phyloP scores from a whole-genome alignment of 805 yeast genomes.

The Tetrapisispora nanseiensis region DNA sequence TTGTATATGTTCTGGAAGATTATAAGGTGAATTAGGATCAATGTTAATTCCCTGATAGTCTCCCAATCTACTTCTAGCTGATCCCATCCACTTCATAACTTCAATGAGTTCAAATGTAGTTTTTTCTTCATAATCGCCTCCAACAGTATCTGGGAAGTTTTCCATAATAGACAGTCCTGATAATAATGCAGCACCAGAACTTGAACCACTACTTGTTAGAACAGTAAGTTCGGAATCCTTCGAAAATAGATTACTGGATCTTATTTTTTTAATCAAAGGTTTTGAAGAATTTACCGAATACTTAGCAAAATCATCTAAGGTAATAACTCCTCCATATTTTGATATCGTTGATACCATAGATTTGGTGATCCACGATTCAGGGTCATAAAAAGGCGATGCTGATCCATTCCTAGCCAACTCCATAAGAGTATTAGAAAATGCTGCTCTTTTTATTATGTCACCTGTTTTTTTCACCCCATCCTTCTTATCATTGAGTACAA shows the following conservation, averaged over 20 bases:
- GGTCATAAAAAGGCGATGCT: conserved; percentile 72
- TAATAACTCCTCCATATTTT: conserved; percentile 57
- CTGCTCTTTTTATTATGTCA: conserved; percentile 50
- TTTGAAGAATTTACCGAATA: conserved; percentile 44
- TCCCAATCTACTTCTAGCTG: conserved; percentile 79
- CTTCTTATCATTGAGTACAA: conserved; percentile 34
- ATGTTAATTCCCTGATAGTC: conserved; percentile 48
- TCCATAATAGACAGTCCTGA: conserved; percentile 65
- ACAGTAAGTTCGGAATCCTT: conserved; percentile 38
- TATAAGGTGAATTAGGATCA: not conserved
- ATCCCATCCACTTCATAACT: conserved; percentile 88
- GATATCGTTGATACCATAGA: conserved; percentile 43
- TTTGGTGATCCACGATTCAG: conserved; percentile 62
- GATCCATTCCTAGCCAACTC: conserved; percentile 69
- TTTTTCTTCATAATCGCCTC: conserved; percentile 38
- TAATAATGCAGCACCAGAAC: conserved; percentile 74
- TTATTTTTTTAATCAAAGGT: conserved; percentile 21
- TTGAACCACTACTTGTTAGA: conserved; percentile 58
- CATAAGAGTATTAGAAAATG: conserved; percentile 57
- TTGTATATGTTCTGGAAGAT: conserved; percentile 30
- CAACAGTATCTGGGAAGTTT: conserved; percentile 31
- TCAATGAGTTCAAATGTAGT: conserved; percentile 66
- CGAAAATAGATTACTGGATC: conserved; percentile 19
- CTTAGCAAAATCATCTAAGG: conserved; percentile 51
- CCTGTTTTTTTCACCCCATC: conserved; percentile 40